phyloP scores from a whole-genome alignment of 176 grass and related monocot genomes.

The Juncus effusus region DNA sequence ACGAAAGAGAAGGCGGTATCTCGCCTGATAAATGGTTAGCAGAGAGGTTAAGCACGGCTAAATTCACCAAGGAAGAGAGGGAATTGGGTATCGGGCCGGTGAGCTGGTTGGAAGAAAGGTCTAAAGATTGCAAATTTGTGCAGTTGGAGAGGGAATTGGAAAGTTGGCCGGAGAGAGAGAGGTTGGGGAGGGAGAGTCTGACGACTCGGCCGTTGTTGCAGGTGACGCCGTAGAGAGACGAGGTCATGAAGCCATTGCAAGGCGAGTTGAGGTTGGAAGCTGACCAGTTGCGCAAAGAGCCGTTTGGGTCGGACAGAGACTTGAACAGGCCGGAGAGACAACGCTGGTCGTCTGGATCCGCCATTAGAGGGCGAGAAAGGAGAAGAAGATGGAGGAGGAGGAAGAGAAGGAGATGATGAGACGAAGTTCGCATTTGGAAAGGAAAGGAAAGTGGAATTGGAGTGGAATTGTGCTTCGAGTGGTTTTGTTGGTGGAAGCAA shows the following conservation, averaged over 20 bases:
- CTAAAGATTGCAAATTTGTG: conserved; percentile 76
- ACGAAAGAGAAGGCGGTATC: conserved; percentile 54
- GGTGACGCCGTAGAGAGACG: conserved; percentile 54
- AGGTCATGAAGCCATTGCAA: conserved; percentile 45
- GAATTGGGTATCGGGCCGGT: conserved; percentile 40
- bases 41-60: conserved; percentile 78
- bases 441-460: not conserved
- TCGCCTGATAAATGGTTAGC: conserved; percentile 43
- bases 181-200: conserved; percentile 50
- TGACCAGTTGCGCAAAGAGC: conserved; percentile 51
- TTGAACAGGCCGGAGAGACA: conserved; percentile 48
- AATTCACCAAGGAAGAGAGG: conserved; percentile 58
- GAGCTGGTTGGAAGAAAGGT: conserved; percentile 63
- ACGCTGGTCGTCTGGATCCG: conserved; percentile 49
- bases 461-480: not conserved
- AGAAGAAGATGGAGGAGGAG: conserved; percentile 13
- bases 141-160: conserved; percentile 63
- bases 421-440: not conserved
- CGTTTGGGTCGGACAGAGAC: conserved; percentile 35
- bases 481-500: not conserved
- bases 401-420: not conserved
- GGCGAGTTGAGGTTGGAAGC: conserved; percentile 36
- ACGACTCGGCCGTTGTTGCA: conserved; percentile 83
- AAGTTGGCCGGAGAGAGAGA: conserved; percentile 45
- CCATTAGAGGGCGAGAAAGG: conserved; percentile 3